Evolutionary conservation across 2,329 filamentous ascomycete species (phyloP), one percentile per base, ranked within the genome.

Genomic region (Sclerotinia trifoliorum): DNA sequence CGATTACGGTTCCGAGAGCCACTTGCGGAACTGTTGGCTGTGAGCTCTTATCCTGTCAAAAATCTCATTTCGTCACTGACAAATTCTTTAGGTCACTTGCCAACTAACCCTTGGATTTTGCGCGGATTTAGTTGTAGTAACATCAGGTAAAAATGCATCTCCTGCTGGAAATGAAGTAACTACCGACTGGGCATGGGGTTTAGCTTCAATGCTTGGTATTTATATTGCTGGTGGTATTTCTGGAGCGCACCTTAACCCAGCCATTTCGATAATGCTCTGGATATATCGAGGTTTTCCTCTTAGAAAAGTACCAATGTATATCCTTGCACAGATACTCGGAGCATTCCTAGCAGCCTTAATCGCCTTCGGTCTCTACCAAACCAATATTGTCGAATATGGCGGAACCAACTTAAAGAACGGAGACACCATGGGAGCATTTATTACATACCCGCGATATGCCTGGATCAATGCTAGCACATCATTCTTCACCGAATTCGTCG

Each of bases 221-320:
- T 82, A 82, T 69, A 79, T 83, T 48, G 80, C 79, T 26, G 81
- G 81, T 78, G 81, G 81, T 66, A 79, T 82, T 24, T 82, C 81
- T 5, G 81, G 81, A 65, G 81, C 80, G 3, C 81, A 83, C 65
- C 76, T 83, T 24, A 82, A 82, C 62, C 81, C 81, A 0, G 76
- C 78, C 11, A 77, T 83, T 44, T 81, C 80, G 3, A 74, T 80
- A 4, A 80, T 82, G 76, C 75, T 82, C 17, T 82, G 78, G 76
- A 79, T 83, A 70, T 85, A 80, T 72, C 81, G 83, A 55, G 83
- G 83, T 3, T 85, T 87, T 42, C 85, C 84, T 0, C 81, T 83
- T 71, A 75, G 79, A 15, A 83, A 84, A 75, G 80, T 84, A 39
- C 77, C 81, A 3, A 77, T 81, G 8, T 87, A 86, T 73, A 80